phyloP scores from a whole-genome alignment of 2,329 filamentous ascomycete species.

The Celoporthe dispersa region DNA sequence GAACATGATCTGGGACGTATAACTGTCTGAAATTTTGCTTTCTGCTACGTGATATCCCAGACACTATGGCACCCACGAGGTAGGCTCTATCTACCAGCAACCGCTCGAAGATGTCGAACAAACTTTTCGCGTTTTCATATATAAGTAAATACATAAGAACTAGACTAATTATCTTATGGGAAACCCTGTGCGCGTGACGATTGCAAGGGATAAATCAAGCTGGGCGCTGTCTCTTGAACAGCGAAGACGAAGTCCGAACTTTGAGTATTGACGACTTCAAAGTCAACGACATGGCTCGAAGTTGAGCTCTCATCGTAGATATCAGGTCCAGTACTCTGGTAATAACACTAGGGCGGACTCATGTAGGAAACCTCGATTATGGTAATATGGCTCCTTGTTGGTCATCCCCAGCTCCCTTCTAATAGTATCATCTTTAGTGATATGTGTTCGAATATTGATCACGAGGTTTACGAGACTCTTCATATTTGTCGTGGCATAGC shows the following conservation, averaged over 20 bases:
- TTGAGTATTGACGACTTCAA: slow-evolving; percentile 57
- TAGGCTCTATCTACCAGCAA: no score
- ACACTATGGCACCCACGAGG: slow-evolving; percentile 59
- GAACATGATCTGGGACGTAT: slow-evolving; percentile 52
- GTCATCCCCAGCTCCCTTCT: slow-evolving; percentile 58
- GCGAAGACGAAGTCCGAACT: slow-evolving; percentile 61
- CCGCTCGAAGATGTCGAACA: slow-evolving; percentile 54
- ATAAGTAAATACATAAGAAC: slow-evolving; percentile 61
- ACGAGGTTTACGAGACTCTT: slow-evolving; percentile 53
- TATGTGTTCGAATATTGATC: slow-evolving; percentile 57
- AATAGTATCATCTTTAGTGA: slow-evolving; percentile 58
- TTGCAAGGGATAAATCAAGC: slow-evolving; percentile 61
- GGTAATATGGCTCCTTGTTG: slow-evolving; percentile 53
- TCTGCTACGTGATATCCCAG: slow-evolving; percentile 64
- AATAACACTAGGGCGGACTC: slow-evolving; percentile 63
- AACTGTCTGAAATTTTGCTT: slow-evolving; percentile 57
- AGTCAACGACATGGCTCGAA: slow-evolving; percentile 58
- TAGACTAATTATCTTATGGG: slow-evolving; percentile 59
- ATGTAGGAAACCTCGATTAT: slow-evolving; percentile 60
- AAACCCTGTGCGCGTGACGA: slow-evolving; percentile 59
- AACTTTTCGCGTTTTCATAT: slow-evolving; percentile 49
- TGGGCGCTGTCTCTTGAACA: slow-evolving; percentile 58
- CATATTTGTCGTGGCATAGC: slow-evolving; percentile 57
- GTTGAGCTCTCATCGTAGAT: slow-evolving; percentile 60
- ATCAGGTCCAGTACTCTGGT: slow-evolving; percentile 62